Conservation (phyloP, 805 yeast species). For the Huiozyma sinensis region DNA sequence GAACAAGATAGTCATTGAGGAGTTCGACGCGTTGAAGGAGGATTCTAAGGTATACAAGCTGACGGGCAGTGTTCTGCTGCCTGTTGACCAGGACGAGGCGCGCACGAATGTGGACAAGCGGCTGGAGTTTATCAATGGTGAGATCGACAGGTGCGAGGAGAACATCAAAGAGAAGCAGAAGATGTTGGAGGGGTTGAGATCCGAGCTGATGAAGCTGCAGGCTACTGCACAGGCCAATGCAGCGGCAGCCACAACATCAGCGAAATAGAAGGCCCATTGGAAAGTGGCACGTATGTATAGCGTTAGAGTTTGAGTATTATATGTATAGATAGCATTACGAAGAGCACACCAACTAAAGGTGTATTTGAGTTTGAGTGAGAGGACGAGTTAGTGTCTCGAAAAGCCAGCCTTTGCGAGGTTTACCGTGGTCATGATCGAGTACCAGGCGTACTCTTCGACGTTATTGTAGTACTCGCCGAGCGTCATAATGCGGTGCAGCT, state of each 20-base stretch:
- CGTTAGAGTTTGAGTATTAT: too few species aligned
- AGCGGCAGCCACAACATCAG: background rate
- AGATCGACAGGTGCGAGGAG: constrained; percentile 67
- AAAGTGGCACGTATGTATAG: background rate
- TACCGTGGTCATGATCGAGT: constrained; percentile 48
- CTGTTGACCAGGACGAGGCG: constrained; percentile 81
- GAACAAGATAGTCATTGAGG: constrained; percentile 77
- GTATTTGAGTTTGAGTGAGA: too few species aligned
- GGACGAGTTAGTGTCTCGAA: constrained; percentile 30
- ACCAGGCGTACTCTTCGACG: constrained; percentile 67
- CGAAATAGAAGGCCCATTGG: background rate
- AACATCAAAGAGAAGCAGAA: constrained; percentile 49
- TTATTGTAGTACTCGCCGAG: constrained; percentile 53
- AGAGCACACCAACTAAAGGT: too few species aligned
- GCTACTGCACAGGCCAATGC: background rate
- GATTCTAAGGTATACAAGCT: constrained; percentile 76
- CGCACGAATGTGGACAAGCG: constrained; percentile 76
- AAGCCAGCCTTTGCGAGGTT: constrained; percentile 66
- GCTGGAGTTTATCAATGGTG: constrained; percentile 73
- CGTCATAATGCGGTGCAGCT: constrained; percentile 41
- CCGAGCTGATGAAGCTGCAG: constrained; percentile 40
- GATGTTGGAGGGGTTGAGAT: constrained; percentile 49
- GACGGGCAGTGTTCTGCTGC: constrained; percentile 85
- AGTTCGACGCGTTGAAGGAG: constrained; percentile 54
- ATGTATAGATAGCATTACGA: too few species aligned